These are phyloP conservation scores for Suillus tomentosus DNA, from an alignment of 768 basidiomycete genomes.

Conservation along the genomic window DNA sequence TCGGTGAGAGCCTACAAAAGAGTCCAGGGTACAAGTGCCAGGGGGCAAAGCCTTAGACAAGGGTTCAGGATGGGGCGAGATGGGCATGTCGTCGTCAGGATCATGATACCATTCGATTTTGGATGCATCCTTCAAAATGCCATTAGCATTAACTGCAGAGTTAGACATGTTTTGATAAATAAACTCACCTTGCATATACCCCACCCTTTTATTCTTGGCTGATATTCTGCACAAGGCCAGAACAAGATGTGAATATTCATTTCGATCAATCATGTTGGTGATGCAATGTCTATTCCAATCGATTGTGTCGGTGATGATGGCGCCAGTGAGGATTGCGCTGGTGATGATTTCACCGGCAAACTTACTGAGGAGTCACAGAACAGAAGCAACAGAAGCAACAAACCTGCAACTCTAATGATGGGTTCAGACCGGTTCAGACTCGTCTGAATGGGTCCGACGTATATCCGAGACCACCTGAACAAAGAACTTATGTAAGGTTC, in stretches of 20 bases:
- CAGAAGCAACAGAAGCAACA: constrained; percentile 1
- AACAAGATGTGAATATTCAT: not conserved
- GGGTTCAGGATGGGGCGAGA: no score
- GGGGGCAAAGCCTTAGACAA: no score
- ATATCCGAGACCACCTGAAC: not conserved
- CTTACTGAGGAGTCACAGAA: constrained; percentile 6
- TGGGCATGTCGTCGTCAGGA: not conserved
- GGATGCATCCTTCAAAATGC: constrained; percentile 1
- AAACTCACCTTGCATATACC: not conserved
- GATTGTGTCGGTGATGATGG: not conserved
- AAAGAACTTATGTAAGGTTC: not conserved
- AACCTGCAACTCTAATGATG: constrained; percentile 1
- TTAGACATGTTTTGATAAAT: not conserved
- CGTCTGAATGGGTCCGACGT: not conserved
- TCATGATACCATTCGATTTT: not conserved
- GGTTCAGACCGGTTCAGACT: constrained; percentile 1
- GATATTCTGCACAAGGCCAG: not conserved
- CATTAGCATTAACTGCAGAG: constrained; percentile 3
- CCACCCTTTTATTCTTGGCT: not conserved
- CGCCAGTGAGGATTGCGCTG: not conserved
- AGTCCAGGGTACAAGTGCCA: no score
- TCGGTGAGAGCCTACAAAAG: no score
- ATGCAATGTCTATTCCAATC: no score
- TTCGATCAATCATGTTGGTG: not conserved
- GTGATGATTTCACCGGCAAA: constrained; percentile 1